Conservation (phyloP, 169 alveolate genomes). For the Babesia caballi region DNA sequence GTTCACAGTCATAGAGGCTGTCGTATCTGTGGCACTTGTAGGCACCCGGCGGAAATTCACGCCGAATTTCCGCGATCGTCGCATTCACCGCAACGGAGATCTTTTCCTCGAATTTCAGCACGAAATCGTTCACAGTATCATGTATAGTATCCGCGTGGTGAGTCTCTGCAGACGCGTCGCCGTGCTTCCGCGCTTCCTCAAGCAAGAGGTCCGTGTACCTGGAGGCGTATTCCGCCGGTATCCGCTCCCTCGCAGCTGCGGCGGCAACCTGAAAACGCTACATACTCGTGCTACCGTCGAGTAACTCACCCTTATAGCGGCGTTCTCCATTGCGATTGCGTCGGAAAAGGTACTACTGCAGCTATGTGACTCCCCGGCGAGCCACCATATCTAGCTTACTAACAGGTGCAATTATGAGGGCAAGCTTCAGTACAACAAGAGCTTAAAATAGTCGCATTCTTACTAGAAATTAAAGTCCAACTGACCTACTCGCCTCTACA, state of each 20-base stretch:
- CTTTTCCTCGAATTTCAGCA: conserved; percentile 6
- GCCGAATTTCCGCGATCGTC: background rate
- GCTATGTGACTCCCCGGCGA: too few relatives aligned
- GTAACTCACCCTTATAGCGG: conserved; percentile 6
- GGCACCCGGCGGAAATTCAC: background rate
- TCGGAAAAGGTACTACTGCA: too few relatives aligned
- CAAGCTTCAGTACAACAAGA: too few relatives aligned
- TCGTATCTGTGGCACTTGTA: background rate
- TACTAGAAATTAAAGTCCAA: too few relatives aligned
- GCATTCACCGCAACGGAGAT: background rate
- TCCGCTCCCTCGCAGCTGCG: conserved; percentile 13
- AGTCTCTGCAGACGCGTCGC: background rate
- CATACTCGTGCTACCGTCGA: background rate
- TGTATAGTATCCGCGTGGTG: background rate
- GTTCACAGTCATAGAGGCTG: conserved; percentile 35
- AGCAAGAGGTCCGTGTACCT: conserved; percentile 2
- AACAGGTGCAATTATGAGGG: too few relatives aligned
- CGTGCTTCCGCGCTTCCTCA: background rate
- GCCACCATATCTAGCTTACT: too few relatives aligned
- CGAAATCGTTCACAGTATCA: background rate
- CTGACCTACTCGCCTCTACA: too few relatives aligned
- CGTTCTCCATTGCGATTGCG: conserved; percentile 15
- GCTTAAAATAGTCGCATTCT: too few relatives aligned
- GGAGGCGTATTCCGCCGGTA: conserved; percentile 18
- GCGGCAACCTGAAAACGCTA: conserved; percentile 3